Percentiles rank a stretch among this genome's conserved stretches.
Evolutionary conservation across 2,329 filamentous ascomycete species (phyloP).

Genomic region (Talaromyces pinophilus): DNA sequence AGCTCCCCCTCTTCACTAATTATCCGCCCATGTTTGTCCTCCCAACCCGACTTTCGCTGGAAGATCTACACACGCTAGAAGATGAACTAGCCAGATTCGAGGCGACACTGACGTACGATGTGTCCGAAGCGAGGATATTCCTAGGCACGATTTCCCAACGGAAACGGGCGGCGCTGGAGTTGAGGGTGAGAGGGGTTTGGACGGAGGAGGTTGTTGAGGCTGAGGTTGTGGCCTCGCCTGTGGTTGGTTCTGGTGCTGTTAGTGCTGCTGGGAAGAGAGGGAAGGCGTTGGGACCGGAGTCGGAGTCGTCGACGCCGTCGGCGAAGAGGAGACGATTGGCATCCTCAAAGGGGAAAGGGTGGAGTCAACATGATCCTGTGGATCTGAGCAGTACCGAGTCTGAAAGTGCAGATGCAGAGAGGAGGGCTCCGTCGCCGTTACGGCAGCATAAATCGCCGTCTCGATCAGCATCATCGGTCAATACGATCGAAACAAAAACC

Average conservation of each 20-base stretch:
- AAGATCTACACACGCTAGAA: conserved; percentile 65
- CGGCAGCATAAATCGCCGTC: conserved; percentile 27
- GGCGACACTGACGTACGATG: conserved; percentile 68
- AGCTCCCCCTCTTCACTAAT: conserved; percentile 33
- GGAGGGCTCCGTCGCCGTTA: conserved; percentile 20
- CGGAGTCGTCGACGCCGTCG: conserved; percentile 24
- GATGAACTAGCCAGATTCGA: conserved; percentile 58
- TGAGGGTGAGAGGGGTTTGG: conserved; percentile 66
- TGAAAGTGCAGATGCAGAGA: conserved; percentile 25
- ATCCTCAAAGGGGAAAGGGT: conserved; percentile 3
- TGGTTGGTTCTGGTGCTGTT: neutral
- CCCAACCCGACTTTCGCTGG: conserved; percentile 64
- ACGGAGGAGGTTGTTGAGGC: conserved; percentile 39
- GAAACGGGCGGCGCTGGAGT: conserved; percentile 73
- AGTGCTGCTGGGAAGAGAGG: neutral
- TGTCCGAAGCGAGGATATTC: conserved; percentile 70
- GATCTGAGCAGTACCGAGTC: conserved; percentile 35
- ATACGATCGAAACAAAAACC: neutral
- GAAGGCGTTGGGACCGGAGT: neutral
- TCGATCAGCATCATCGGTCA: conserved; percentile 8
- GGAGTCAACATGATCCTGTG: conserved; percentile 26
- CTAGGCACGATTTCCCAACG: conserved; percentile 71
- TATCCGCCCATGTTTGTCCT: conserved; percentile 72
- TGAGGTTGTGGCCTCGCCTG: neutral
- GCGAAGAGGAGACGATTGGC: conserved; percentile 34